These are phyloP conservation scores for Rhypophila decipiens DNA, from an alignment of 495 filamentous ascomycete genomes.

Conservation along the genomic window DNA sequence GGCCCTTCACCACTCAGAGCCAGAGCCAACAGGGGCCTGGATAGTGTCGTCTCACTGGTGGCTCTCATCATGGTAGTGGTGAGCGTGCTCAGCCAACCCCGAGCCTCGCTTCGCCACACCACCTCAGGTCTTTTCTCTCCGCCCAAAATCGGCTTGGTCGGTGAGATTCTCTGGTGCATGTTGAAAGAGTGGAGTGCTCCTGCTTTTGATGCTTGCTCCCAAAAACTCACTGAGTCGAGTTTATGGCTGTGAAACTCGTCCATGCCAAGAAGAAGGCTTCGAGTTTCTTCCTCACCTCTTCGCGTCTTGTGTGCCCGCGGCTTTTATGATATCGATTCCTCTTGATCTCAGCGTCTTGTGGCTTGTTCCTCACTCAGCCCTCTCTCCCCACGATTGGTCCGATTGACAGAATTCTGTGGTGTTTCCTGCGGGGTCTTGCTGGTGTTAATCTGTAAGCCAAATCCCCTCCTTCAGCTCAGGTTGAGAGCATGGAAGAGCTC, in stretches of 20 bases:
- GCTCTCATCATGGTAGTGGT: neutral
- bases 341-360: neutral
- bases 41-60: neutral
- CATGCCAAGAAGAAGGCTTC: neutral
- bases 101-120: constrained; percentile 9
- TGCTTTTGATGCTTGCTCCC: neutral
- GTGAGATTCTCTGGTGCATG: neutral
- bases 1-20: neutral
- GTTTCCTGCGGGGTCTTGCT: neutral
- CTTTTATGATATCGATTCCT: no score
- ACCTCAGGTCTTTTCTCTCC: neutral
- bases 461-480: neutral
- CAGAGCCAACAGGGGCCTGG: neutral
- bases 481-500: no score
- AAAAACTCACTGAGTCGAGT: no score
- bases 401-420: no score
- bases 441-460: no score
- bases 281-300: neutral
- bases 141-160: neutral
- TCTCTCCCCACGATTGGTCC: neutral
- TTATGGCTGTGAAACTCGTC: neutral
- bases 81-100: constrained; percentile 5
- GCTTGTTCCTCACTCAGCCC: neutral
- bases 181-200: neutral
- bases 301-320: neutral